phyloP scores from a whole-genome alignment of 148 eudicot genomes.

The Tetragonia tetragonoides region DNA sequence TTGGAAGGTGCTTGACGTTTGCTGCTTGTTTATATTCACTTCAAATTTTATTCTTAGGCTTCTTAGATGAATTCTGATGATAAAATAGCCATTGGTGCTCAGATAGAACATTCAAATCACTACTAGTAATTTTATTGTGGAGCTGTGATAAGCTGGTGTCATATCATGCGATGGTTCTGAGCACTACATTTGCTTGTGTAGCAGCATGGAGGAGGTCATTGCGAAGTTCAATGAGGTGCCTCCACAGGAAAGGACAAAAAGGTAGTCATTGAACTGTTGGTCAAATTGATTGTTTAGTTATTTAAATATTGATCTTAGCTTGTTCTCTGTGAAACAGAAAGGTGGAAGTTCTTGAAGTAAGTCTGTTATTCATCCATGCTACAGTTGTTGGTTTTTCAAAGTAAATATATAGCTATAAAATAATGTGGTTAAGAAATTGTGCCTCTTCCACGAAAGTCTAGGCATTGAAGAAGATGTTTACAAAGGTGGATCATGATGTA shows the following conservation, averaged over 20 bases:
- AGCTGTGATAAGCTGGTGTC: background rate
- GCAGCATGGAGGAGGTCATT: conserved; percentile 40
- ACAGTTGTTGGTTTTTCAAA: background rate
- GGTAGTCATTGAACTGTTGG: conserved; percentile 13
- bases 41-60: background rate
- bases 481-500: conserved; percentile 57
- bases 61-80: background rate
- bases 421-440: conserved; percentile 27
- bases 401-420: background rate
- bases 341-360: conserved; percentile 41
- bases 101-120: no score
- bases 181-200: conserved; percentile 7
- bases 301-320: background rate
- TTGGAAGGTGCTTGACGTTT: background rate
- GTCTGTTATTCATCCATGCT: conserved; percentile 20
- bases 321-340: conserved; percentile 21
- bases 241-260: conserved; percentile 41
- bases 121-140: background rate
- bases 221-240: conserved; percentile 34
- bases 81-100: background rate
- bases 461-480: conserved; percentile 62
- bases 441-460: conserved; percentile 36
- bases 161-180: background rate
- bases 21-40: background rate
- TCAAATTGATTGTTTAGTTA: background rate